Conservation (phyloP, 768 basidiomycete genomes). For the Pisolithus albus region DNA sequence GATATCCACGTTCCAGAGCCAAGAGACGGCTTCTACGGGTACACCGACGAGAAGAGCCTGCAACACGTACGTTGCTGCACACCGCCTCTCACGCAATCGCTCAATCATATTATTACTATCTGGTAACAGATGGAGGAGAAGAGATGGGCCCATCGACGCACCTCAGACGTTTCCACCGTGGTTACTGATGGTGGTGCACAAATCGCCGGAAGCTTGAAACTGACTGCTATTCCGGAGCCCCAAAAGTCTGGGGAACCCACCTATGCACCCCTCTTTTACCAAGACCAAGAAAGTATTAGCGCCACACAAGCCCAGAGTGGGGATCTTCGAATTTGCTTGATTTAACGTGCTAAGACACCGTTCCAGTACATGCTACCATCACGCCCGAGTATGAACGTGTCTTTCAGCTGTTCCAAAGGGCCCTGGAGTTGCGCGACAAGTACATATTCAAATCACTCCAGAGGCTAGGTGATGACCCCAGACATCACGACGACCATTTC, state of each 20-base stretch:
- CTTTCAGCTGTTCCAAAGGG: slow-evolving; percentile 70
- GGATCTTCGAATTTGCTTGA: slow-evolving; percentile 2
- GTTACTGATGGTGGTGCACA: slow-evolving; percentile 24
- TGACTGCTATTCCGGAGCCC: slow-evolving; percentile 29
- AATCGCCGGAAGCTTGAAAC: slow-evolving; percentile 34
- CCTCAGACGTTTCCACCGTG: slow-evolving; percentile 42
- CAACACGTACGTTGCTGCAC: slow-evolving; percentile 50
- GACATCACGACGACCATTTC: slow-evolving; percentile 81
- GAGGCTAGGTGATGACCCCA: slow-evolving; percentile 90
- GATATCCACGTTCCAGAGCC: slow-evolving; percentile 40
- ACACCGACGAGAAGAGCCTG: slow-evolving; percentile 69
- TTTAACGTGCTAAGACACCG: slow-evolving; percentile 2
- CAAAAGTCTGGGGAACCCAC: slow-evolving; percentile 11
- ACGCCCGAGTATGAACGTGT: slow-evolving; percentile 46
- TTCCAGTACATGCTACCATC: slow-evolving; percentile 18
- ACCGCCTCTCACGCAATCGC: slow-evolving; percentile 1
- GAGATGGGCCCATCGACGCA: slow-evolving; percentile 55
- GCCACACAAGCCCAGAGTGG: slow-evolving; percentile 25
- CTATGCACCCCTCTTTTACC: slow-evolving; percentile 16
- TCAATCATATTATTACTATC: slow-evolving; percentile 3
- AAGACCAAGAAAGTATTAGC: slow-evolving; percentile 33
- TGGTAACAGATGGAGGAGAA: slow-evolving; percentile 64
- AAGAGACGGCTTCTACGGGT: slow-evolving; percentile 73
- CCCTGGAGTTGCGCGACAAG: slow-evolving; percentile 90
- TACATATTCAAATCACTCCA: slow-evolving; percentile 87